Evolutionary conservation across 495 filamentous ascomycete species (phyloP), one percentile per base, ranked within the genome.

Genomic region (Talaromyces ruber): DNA sequence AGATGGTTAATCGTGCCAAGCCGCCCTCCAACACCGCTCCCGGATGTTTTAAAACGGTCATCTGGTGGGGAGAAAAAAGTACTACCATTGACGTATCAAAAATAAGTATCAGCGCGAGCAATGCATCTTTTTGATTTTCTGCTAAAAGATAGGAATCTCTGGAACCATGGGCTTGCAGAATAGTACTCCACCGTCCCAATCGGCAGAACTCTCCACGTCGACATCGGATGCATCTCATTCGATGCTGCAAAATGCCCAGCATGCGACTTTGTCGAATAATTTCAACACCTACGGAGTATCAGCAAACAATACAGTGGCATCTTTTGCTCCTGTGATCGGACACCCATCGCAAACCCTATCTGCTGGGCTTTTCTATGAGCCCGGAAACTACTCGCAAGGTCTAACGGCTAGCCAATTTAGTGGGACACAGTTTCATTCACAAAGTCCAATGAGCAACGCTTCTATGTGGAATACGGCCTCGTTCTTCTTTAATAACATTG

Each of bases 161-260:
- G 51, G 54, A 57, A 57, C 54, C 26, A 72, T 72, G 68, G 59
- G 18, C 43, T 67, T 66, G 67, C 66, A 65, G 64, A 68, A 70
- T 62, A 61, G 68, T 67, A 68, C 64, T 54, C 58, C 64, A 64
- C 64, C 65, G 64, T 69, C 67, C 65, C 68, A 70, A 68, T 63
- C 66, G 58, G 61, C 68, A 61, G 62, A 65, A 55, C 62, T 66
- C 25, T 60, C 59, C 59, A 52, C 45, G 24, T 59, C 58, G 26
- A 39, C 55, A 22, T n/a, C 12, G 52, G 59, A 60, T 60, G 26
- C 59, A 60, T 60, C 59, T 52, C 18, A 34, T 34, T 53, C 50
- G 22, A 21, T 51, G 4, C 57, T 9, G 37, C 55, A 58, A 12
- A 34, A 18, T 22, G 25, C 30, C 28, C 54, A 32, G 18, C 26